Evolutionary conservation across 495 filamentous ascomycete species (phyloP), one percentile per base, ranked within the genome.

Genomic region (Podospora conica): DNA sequence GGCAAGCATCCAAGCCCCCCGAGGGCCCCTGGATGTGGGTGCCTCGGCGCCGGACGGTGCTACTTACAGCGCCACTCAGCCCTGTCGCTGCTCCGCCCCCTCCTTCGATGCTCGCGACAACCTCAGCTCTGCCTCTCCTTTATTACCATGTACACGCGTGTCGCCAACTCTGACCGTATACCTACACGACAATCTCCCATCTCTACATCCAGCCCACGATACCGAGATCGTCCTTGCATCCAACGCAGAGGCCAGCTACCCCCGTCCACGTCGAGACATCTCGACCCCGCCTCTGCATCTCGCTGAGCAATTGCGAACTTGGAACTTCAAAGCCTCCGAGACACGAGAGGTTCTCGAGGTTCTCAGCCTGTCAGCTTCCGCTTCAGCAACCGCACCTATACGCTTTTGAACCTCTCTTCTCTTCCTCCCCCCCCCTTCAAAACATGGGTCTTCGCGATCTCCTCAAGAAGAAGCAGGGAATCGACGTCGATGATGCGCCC

Each of bases 391-490:
- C 22, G 8, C 23, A 33, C 22, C 6, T 20, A 61, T n/a, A 20
- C 29, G 24, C 31, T 53, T 9, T 48, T 33, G 60, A 54, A 24
- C 48, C 18, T 24, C 24, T 56, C 29, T 24, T 11, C 33, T 18
- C 33, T 29, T 8, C 10, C 1, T 10, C 11, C 11, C 3, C 31
- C 31, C 31, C 3, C 12, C 3, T 15, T 11, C 7, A 15, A 29
- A 22, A 55, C 7, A 94, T 94, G 91, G 84, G 89, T 31, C 76
- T 94, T 64, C 85, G 85, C 74, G 86, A 91, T 66, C 80, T 92
- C 31, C 80, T 94, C 62, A 90, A 87, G 77, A 93, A 89, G 79
- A 88, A 88, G 75, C 84, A 91, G 53, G 69, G 66, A 58, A 48
- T 75, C 31, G 78, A 71, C 54, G 74, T 80, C 48, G 70, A 73